These are phyloP conservation scores for Penicillium ochrochloron DNA, from an alignment of 495 filamentous ascomycete genomes.

Conservation along the genomic window DNA sequence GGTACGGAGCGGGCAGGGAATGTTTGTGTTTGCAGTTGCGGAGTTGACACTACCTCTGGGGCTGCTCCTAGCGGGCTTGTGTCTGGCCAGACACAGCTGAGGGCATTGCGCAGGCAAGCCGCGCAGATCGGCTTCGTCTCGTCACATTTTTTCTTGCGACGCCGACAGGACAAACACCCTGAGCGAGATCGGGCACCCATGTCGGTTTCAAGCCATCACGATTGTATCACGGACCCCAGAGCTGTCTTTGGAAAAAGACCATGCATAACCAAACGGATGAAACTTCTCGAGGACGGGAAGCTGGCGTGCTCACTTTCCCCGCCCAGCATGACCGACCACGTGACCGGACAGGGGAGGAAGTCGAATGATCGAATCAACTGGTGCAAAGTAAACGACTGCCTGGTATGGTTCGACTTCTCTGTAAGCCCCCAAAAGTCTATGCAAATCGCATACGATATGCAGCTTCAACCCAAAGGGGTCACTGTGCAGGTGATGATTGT, in stretches of 20 bases:
- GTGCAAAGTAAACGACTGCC: neutral
- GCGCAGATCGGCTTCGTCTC: constrained; percentile 27
- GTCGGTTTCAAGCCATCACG: constrained; percentile 14
- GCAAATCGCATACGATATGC: neutral
- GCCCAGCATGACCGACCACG: constrained; percentile 10
- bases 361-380: neutral
- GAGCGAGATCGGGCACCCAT: constrained; percentile 26
- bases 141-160: constrained; percentile 31
- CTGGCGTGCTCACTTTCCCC: constrained; percentile 8
- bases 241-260: neutral
- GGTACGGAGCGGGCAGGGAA: constrained; percentile 3
- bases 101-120: constrained; percentile 28
- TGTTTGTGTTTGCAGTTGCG: constrained; percentile 5
- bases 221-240: neutral
- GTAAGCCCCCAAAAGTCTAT: neutral
- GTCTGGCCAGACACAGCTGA: constrained; percentile 25
- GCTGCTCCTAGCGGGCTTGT: neutral
- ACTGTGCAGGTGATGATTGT: neutral
- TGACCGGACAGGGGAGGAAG: constrained; percentile 3
- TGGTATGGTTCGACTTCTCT: neutral
- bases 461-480: neutral
- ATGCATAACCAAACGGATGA: neutral
- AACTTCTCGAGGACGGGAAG: constrained; percentile 5
- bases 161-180: constrained; percentile 26
- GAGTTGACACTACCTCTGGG: constrained; percentile 5